Conservation (phyloP, 176 grass and related monocot genomes). For the maize (Zea mays) region Zm-B73-REFERENCE-NAM-5.0 NC_050096.1:8050501-8051000, state of each 20-base stretch:
- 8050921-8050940: background rate
- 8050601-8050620: constrained; percentile 69
- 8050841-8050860: constrained; percentile 2
- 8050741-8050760: constrained; percentile 13
- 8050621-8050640: constrained; percentile 70
- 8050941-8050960: background rate
- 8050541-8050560: constrained; percentile 62
- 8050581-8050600: constrained; percentile 74
- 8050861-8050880: background rate
- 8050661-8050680: constrained; percentile 49
- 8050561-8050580: constrained; percentile 78
- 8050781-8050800: background rate
- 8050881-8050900: constrained; percentile 40
- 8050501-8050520: constrained; percentile 74
- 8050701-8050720: background rate
- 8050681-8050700: constrained; percentile 27
- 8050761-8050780: background rate
- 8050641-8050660: constrained; percentile 50
- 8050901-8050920: constrained; percentile 26
- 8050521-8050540: constrained; percentile 82
- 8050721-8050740: background rate
- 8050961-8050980: constrained; percentile 25
- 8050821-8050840: background rate
- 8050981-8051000: constrained; percentile 34
- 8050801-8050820: background rate